phyloP scores from a whole-genome alignment of 192 early-diverging fungal genomes.

The Backusella psychrophila region DNA sequence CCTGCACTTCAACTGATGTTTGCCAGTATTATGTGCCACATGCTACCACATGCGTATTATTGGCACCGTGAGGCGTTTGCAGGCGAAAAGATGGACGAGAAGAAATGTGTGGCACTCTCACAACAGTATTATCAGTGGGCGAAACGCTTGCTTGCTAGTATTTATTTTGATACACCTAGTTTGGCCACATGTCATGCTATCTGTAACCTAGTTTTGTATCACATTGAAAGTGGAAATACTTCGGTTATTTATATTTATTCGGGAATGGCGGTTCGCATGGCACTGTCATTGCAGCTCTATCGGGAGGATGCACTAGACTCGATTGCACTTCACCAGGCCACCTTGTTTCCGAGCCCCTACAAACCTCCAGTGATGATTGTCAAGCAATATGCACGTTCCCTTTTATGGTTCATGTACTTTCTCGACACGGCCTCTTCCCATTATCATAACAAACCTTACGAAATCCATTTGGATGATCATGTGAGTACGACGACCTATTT shows the following conservation, averaged over 20 bases:
- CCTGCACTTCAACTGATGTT: conserved; percentile 19
- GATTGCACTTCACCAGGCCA: conserved; percentile 11
- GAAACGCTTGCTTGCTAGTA: conserved; percentile 16
- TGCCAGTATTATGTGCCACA: conserved; percentile 32
- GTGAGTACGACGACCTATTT: neutral
- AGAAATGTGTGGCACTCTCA: conserved; percentile 12
- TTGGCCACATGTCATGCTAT: conserved; percentile 28
- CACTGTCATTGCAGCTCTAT: conserved; percentile 23
- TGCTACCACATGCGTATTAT: conserved; percentile 29
- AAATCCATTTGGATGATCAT: conserved; percentile 21
- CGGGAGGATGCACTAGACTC: conserved; percentile 20
- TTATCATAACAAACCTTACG: conserved; percentile 34
- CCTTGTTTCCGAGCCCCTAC: neutral
- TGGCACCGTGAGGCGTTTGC: conserved; percentile 29
- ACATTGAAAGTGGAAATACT: conserved; percentile 35
- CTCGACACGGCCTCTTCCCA: conserved; percentile 35
- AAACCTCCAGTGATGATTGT: neutral
- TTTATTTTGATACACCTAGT: conserved; percentile 33
- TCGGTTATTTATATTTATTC: conserved; percentile 34
- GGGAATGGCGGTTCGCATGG: conserved; percentile 36
- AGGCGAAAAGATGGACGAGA: conserved; percentile 8
- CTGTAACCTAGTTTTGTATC: conserved; percentile 31
- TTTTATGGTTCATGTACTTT: conserved; percentile 35
- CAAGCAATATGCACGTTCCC: conserved; percentile 20
- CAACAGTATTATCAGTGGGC: conserved; percentile 30